These are phyloP conservation scores for Xylaria sp. DNA, from an alignment of 495 filamentous ascomycete species.

Conservation along the genomic window DNA sequence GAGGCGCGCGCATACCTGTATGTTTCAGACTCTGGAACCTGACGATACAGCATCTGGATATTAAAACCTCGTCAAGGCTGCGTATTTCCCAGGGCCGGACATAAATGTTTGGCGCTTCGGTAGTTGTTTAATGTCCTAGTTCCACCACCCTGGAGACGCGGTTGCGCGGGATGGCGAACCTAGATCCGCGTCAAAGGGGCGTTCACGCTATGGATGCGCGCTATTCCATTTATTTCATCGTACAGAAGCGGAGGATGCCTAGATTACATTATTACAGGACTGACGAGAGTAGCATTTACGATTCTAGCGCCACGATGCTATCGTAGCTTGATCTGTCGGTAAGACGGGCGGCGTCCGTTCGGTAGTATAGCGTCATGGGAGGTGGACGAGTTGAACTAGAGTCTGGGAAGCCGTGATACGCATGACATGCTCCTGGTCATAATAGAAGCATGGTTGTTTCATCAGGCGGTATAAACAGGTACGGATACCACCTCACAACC, in stretches of 20 bases:
- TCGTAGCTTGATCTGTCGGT: background rate
- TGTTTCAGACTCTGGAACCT: slow-evolving; percentile 8
- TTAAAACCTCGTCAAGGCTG: slow-evolving; percentile 11
- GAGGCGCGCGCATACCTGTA: slow-evolving; percentile 20
- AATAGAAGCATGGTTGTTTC: background rate
- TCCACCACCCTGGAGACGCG: slow-evolving; percentile 18
- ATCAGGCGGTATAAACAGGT: slow-evolving; percentile 21
- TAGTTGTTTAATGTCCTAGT: slow-evolving; percentile 24
- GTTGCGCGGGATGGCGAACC: slow-evolving; percentile 16
- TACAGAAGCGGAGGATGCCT: background rate
- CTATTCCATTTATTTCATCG: background rate
- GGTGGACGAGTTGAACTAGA: background rate
- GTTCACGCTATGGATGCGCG: background rate
- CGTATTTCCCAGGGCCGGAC: slow-evolving; percentile 6
- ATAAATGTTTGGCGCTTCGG: slow-evolving; percentile 14
- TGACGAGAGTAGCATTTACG: background rate
- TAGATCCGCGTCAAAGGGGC: slow-evolving; percentile 10
- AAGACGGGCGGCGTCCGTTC: background rate
- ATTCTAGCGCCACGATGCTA: background rate
- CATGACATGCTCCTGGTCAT: background rate
- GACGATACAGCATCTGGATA: slow-evolving; percentile 1
- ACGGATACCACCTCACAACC: slow-evolving; percentile 26
- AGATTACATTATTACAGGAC: background rate
- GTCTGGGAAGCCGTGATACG: background rate
- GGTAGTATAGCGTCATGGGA: background rate